A percentile compares a stretch with the other conserved stretches of the same genome.
Conservation (phyloP, 2,329 filamentous ascomycete species). For the Emergomyces pasteurianus region DNA sequence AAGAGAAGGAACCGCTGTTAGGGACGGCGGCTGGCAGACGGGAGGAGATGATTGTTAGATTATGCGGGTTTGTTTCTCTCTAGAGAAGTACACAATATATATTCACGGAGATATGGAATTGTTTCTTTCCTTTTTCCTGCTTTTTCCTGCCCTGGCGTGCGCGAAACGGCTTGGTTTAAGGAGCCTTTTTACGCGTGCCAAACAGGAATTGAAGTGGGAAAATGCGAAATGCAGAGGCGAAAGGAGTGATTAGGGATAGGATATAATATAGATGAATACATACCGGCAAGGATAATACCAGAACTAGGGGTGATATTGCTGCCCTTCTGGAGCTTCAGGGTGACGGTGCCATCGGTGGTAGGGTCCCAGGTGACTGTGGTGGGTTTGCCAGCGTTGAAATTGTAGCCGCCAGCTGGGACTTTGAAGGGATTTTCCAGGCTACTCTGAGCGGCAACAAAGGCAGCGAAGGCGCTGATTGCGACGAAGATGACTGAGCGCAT, state of each 20-base stretch:
- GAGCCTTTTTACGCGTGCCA: not conserved
- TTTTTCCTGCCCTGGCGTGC: no score
- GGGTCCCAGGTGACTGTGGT: conserved; percentile 39
- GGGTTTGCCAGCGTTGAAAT: conserved; percentile 35
- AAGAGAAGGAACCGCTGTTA: conserved; percentile 40
- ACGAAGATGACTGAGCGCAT: conserved; percentile 37
- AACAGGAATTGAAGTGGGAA: not conserved
- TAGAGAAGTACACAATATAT: not conserved
- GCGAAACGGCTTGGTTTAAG: not conserved
- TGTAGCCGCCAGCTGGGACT: conserved; percentile 30
- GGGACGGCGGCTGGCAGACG: conserved; percentile 30
- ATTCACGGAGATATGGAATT: not conserved
- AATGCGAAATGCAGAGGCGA: not conserved
- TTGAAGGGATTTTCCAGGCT: conserved; percentile 38
- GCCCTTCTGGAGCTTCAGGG: conserved; percentile 39
- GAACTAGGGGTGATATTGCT: conserved; percentile 27
- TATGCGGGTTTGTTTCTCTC: not conserved
- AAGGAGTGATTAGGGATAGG: no score
- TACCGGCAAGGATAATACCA: conserved; percentile 34
- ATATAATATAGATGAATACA: conserved; percentile 10
- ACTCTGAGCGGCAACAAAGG: conserved; percentile 30
- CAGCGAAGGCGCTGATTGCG: conserved; percentile 34
- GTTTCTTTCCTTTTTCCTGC: not conserved
- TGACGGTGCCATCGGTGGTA: conserved; percentile 39
- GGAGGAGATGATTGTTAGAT: not conserved